These are phyloP conservation scores for Adansonia digitata DNA, from an alignment of 345 rosid species.

Conservation along the genomic window DNA sequence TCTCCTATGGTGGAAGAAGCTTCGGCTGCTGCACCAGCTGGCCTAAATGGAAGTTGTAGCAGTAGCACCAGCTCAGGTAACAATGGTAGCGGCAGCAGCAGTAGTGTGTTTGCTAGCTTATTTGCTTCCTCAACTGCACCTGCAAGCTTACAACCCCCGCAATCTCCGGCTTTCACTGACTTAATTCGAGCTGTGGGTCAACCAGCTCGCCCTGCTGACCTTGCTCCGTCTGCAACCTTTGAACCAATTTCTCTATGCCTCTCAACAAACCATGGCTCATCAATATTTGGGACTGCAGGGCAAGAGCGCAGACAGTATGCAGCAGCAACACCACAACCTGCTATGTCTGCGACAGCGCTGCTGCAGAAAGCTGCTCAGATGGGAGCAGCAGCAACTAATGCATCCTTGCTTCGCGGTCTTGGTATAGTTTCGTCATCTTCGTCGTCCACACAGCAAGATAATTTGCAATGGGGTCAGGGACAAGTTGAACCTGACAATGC, in stretches of 20 bases:
- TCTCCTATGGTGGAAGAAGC: slow-evolving; percentile 39
- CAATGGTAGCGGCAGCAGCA: slow-evolving; percentile 41
- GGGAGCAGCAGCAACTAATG: slow-evolving; percentile 75
- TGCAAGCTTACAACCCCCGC: slow-evolving; percentile 49
- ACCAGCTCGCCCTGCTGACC: slow-evolving; percentile 31
- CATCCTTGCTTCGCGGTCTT: slow-evolving; percentile 74
- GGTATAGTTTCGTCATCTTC: slow-evolving; percentile 63
- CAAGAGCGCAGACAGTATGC: slow-evolving; percentile 69
- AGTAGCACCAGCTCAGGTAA: slow-evolving; percentile 43
- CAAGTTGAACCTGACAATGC: slow-evolving; percentile 53
- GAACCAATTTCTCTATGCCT: slow-evolving; percentile 81
- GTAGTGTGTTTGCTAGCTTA: slow-evolving; percentile 54
- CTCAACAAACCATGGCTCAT: slow-evolving; percentile 59
- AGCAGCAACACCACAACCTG: slow-evolving; percentile 54
- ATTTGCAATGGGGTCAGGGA: slow-evolving; percentile 45
- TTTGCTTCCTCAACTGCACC: slow-evolving; percentile 73
- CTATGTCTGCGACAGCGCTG: slow-evolving; percentile 90
- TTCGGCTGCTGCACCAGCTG: slow-evolving; percentile 25
- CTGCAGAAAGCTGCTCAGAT: slow-evolving; percentile 93
- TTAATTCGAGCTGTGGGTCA: slow-evolving; percentile 42
- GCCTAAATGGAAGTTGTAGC: slow-evolving; percentile 48
- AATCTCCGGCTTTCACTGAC: slow-evolving; percentile 37
- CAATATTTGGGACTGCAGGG: slow-evolving; percentile 48
- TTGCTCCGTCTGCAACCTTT: slow-evolving; percentile 41
- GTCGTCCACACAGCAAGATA: slow-evolving; percentile 46